A percentile compares a stretch with the other conserved stretches of the same genome.
Conservation (phyloP, 2,329 filamentous ascomycete species). For the Fusarium sp. region DNA sequence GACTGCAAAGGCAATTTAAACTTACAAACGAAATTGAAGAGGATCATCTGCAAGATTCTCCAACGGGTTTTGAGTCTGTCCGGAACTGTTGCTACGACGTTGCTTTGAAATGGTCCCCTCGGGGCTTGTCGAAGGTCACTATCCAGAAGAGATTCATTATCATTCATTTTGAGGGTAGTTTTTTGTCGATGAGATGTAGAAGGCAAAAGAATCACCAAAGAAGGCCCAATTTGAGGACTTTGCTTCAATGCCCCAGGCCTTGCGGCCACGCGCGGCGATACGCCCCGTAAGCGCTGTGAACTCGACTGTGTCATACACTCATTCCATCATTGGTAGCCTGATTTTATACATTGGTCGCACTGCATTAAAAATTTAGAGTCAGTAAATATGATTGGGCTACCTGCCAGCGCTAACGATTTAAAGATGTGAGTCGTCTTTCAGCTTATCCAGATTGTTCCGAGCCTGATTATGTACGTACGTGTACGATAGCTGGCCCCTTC, state of each 20-base stretch:
- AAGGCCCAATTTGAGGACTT: background rate
- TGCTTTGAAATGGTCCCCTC: background rate
- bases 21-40: background rate
- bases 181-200: background rate
- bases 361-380: background rate
- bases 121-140: background rate
- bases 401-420: background rate
- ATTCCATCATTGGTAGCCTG: background rate
- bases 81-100: background rate
- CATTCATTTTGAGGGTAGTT: background rate
- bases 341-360: background rate
- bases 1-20: background rate
- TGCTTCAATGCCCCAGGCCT: background rate
- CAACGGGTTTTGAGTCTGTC: background rate
- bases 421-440: background rate
- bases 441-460: background rate
- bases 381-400: background rate
- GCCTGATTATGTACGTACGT: background rate
- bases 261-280: too few species aligned
- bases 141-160: background rate
- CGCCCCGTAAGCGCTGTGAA: background rate
- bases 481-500: too few species aligned
- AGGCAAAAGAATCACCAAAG: background rate
- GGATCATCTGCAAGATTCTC: background rate
- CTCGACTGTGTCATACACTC: too few species aligned